These are phyloP conservation scores for Tetradesmus obliquus DNA, from an alignment of 139 green algal species.

Conservation along the genomic window DNA sequence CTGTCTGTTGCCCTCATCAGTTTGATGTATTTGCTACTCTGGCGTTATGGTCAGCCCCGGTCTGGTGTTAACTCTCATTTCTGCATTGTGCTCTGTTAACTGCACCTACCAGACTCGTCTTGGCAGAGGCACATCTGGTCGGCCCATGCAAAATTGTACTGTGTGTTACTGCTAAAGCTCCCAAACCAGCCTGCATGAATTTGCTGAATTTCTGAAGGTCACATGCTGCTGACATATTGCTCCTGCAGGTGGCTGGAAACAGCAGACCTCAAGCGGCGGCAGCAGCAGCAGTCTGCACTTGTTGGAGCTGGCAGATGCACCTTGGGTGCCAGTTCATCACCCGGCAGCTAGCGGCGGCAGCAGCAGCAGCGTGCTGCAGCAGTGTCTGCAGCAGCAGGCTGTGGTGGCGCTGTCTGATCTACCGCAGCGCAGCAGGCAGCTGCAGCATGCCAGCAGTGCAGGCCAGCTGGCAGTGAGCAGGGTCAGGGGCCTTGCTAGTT, in stretches of 20 bases:
- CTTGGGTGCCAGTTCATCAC: neutral
- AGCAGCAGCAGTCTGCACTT: slow-evolving; percentile 29
- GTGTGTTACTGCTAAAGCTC: too few relatives aligned
- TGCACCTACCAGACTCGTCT: too few relatives aligned
- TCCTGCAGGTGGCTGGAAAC: neutral
- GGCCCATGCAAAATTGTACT: neutral
- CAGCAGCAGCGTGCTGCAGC: neutral
- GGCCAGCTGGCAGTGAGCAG: slow-evolving; percentile 32
- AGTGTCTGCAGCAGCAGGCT: neutral
- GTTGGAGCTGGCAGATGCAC: neutral
- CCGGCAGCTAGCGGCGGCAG: neutral
- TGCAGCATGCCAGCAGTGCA: neutral
- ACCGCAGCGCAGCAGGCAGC: neutral
- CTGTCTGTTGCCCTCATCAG: too few relatives aligned
- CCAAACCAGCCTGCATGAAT: neutral
- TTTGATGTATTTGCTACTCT: too few relatives aligned
- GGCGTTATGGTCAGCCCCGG: too few relatives aligned
- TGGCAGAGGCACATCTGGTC: neutral
- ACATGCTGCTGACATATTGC: neutral
- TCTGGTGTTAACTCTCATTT: too few relatives aligned
- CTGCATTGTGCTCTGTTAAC: too few relatives aligned
- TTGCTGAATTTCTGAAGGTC: neutral
- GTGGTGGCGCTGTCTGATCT: neutral
- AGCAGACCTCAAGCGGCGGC: neutral
- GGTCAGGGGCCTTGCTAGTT: neutral